These are phyloP conservation scores for Trypanosoma caninum DNA, from an alignment of 208 protist genomes.

Conservation along the genomic window DNA sequence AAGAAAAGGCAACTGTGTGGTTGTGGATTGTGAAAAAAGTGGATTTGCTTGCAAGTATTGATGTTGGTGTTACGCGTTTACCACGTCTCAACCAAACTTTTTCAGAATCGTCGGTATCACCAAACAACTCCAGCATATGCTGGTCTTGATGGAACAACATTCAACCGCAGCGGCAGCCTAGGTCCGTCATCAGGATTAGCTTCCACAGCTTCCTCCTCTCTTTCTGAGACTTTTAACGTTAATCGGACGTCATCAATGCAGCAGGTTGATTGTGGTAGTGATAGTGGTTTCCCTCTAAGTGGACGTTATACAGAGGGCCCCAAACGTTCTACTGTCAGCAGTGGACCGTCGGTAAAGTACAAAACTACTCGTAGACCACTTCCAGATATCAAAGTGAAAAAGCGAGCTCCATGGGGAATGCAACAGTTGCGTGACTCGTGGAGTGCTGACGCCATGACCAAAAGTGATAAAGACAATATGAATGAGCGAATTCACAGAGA, in stretches of 20 bases:
- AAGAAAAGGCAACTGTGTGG: no score
- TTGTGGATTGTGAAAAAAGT: no score
- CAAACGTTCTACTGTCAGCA: not conserved
- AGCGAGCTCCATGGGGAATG: constrained; percentile 67
- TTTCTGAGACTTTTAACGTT: not conserved
- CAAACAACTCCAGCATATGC: no score
- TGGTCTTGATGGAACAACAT: no score
- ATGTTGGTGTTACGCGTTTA: no score
- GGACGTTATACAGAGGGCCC: not conserved
- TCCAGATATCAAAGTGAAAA: constrained; percentile 44
- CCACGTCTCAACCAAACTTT: no score
- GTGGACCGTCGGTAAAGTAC: constrained; percentile 1
- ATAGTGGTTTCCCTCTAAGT: not conserved
- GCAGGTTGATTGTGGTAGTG: not conserved
- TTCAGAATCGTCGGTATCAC: no score
- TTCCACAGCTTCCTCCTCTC: no score
- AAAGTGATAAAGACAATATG: constrained; percentile 67
- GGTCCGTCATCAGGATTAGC: no score
- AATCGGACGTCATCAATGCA: not conserved
- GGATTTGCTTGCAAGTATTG: no score
- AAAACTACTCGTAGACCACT: constrained; percentile 14
- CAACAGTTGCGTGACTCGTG: constrained; percentile 83
- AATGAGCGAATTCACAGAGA: constrained; percentile 74
- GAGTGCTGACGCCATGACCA: constrained; percentile 82
- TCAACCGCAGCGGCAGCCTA: no score